phyloP scores from a whole-genome alignment of 352 stramenopile genomes.

The Blastocystis sp. region DNA sequence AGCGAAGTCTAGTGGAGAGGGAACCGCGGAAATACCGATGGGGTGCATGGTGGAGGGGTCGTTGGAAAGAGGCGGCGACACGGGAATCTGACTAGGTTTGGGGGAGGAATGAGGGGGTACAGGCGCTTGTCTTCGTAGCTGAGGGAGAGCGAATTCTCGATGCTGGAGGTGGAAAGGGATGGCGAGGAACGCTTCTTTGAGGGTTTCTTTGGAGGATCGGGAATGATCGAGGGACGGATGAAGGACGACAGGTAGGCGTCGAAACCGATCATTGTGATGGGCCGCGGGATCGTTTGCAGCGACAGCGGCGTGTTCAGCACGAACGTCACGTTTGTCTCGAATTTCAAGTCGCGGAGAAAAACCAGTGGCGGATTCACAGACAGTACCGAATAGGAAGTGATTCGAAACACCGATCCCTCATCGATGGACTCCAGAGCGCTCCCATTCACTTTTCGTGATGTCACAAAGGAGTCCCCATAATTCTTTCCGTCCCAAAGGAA shows the following conservation, averaged over 20 bases:
- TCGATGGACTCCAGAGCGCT: not conserved
- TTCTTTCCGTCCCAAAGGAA: conserved; percentile 43
- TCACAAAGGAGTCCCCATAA: not conserved
- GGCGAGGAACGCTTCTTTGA: not conserved
- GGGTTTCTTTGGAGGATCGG: not conserved
- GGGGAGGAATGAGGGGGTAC: not conserved
- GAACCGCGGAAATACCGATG: not conserved
- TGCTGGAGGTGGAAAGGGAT: not conserved
- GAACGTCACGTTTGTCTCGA: not conserved
- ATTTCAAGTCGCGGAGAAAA: not conserved
- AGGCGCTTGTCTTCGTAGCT: not conserved
- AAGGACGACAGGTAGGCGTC: not conserved
- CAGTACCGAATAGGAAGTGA: not conserved
- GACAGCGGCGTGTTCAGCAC: conserved; percentile 24
- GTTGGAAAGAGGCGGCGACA: not conserved
- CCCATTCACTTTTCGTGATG: not conserved
- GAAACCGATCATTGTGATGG: not conserved
- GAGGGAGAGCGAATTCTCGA: not conserved
- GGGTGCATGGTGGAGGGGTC: not conserved
- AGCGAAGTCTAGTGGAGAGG: conserved; percentile 30
- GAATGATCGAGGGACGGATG: not conserved
- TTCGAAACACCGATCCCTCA: not conserved
- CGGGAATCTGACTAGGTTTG: not conserved
- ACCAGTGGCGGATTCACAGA: not conserved
- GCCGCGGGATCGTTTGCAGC: not conserved